These are phyloP conservation scores for Ballota nigra DNA, from an alignment of 257 asterid species.

Conservation along the genomic window DNA sequence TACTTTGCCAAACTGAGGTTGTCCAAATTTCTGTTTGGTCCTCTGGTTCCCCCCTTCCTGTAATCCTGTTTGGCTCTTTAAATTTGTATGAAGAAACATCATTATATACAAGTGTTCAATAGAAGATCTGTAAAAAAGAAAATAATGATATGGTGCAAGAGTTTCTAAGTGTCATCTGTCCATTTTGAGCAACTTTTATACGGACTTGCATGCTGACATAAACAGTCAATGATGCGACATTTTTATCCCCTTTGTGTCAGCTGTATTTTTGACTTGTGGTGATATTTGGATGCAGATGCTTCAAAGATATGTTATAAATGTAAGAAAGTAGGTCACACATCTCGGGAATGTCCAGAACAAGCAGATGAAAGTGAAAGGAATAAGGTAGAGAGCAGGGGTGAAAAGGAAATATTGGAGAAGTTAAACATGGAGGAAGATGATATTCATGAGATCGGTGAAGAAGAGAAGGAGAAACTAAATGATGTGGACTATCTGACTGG, in stretches of 20 bases:
- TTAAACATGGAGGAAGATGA: constrained; percentile 94
- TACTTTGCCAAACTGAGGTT: constrained; percentile 9
- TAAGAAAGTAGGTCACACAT: constrained; percentile 76
- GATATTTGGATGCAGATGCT: constrained; percentile 47
- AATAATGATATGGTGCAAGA: too few relatives aligned
- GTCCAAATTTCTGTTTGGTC: constrained; percentile 1
- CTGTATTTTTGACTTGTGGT: not conserved
- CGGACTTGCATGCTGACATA: not conserved
- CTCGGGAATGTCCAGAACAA: constrained; percentile 84
- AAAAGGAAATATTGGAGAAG: constrained; percentile 51
- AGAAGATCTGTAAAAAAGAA: too few relatives aligned
- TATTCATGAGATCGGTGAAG: constrained; percentile 93
- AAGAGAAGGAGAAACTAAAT: constrained; percentile 79
- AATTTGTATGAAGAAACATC: too few relatives aligned
- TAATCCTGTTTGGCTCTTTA: too few relatives aligned
- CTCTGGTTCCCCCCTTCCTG: not conserved
- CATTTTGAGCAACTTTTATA: too few relatives aligned
- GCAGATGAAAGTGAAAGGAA: constrained; percentile 40
- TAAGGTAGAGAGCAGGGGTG: constrained; percentile 22
- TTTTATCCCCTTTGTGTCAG: not conserved
- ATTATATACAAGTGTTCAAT: too few relatives aligned
- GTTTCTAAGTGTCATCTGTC: too few relatives aligned
- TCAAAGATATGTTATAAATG: constrained; percentile 84
- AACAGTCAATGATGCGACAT: not conserved
- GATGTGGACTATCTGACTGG: constrained; percentile 96